phyloP scores from a whole-genome alignment of 352 stramenopile genomes.

The Saprolegnia diclina region DNA sequence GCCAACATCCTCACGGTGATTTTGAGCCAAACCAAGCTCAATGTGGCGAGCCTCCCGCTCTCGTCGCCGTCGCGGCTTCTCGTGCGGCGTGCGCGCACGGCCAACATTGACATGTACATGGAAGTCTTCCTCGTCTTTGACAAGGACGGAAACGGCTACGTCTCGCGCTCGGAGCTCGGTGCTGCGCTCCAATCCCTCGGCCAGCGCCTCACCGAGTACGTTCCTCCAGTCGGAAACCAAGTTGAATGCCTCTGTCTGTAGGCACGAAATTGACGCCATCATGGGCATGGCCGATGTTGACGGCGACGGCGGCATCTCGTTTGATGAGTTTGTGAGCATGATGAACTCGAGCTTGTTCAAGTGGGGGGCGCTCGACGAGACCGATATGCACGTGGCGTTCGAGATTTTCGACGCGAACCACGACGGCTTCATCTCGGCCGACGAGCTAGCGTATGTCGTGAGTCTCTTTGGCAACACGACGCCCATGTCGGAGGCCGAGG shows the following conservation, averaged over 20 bases:
- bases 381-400: conserved; percentile 60
- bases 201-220: conserved; percentile 44
- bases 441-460: conserved; percentile 59
- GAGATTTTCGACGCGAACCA: conserved; percentile 61
- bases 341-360: conserved; percentile 69
- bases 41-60: background rate
- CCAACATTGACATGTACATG: conserved; percentile 82
- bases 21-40: conserved; percentile 34
- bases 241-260: conserved; percentile 17
- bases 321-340: conserved; percentile 70
- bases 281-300: conserved; percentile 63
- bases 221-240: background rate
- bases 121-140: conserved; percentile 70
- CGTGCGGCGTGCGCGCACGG: conserved; percentile 39
- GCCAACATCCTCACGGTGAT: conserved; percentile 72
- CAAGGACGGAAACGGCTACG: conserved; percentile 66
- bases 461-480: conserved; percentile 48
- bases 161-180: conserved; percentile 55
- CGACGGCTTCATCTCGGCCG: conserved; percentile 63
- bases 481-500: conserved; percentile 40
- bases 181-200: conserved; percentile 48
- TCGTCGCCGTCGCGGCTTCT: conserved; percentile 11
- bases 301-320: conserved; percentile 67
- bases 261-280: conserved; percentile 55
- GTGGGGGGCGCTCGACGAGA: conserved; percentile 43